Evolutionary conservation across 2,329 filamentous ascomycete genomes (phyloP).

Genomic region (Aureobasidium sp.): DNA sequence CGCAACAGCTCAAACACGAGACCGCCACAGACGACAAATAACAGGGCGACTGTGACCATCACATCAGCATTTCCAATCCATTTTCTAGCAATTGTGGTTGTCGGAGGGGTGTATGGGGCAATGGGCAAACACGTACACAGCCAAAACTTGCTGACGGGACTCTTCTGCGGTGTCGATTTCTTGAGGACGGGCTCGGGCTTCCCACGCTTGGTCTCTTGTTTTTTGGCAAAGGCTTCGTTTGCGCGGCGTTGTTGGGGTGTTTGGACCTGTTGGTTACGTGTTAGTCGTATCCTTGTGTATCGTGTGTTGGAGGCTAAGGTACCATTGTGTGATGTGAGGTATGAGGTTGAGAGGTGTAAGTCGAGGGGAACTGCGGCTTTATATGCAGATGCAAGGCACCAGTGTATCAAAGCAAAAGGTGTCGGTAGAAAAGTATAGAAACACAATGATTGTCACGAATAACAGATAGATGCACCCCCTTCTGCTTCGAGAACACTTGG

Average conservation of each 20-base stretch:
- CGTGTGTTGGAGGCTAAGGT: neutral
- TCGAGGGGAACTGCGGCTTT: neutral
- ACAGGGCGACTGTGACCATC: slow-evolving; percentile 48
- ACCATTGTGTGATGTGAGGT: slow-evolving; percentile 4
- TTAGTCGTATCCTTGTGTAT: neutral
- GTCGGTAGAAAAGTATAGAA: neutral
- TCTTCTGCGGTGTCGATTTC: slow-evolving; percentile 27
- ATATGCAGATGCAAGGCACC: neutral
- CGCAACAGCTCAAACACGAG: slow-evolving; percentile 52
- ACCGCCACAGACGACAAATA: slow-evolving; percentile 58
- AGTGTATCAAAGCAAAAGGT: neutral
- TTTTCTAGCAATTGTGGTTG: too few species aligned
- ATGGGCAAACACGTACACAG: slow-evolving; percentile 51
- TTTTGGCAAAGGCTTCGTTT: slow-evolving; percentile 71
- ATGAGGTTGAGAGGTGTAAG: neutral
- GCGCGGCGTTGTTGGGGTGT: slow-evolving; percentile 76
- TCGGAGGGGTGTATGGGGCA: too few species aligned
- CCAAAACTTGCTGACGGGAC: slow-evolving; percentile 51
- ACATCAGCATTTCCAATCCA: slow-evolving; percentile 40
- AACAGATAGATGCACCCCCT: neutral
- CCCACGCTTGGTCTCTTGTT: slow-evolving; percentile 66
- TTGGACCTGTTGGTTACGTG: slow-evolving; percentile 54
- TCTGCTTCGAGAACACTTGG: slow-evolving; percentile 5
- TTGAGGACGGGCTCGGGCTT: slow-evolving; percentile 50
- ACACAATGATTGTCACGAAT: neutral